Conservation (phyloP, 495 filamentous ascomycete genomes). For the Platismatia glauca region DNA sequence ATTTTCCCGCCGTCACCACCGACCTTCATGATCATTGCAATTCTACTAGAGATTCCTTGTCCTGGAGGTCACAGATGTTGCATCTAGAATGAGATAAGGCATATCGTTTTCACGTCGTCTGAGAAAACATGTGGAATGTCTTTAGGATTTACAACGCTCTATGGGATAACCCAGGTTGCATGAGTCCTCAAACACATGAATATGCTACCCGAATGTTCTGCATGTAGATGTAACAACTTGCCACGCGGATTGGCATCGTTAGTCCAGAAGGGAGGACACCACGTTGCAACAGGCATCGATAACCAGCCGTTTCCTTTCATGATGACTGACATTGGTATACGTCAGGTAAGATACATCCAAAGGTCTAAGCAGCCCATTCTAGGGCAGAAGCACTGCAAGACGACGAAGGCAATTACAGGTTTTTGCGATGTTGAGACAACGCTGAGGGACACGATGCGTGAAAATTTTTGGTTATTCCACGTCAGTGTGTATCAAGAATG, state of each 20-base stretch:
- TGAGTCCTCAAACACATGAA: neutral
- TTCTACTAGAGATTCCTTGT: neutral
- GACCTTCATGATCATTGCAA: neutral
- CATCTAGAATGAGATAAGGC: neutral
- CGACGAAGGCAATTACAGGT: neutral
- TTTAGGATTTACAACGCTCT: neutral
- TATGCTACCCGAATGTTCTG: neutral
- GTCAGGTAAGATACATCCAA: too few relatives aligned
- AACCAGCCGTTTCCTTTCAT: neutral
- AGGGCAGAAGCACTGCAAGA: neutral
- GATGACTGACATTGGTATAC: too few relatives aligned
- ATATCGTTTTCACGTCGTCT: neutral
- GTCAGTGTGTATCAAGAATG: constrained; percentile 41
- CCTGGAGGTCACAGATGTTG: neutral
- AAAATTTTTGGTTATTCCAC: neutral
- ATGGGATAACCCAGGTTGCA: neutral
- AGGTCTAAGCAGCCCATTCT: neutral
- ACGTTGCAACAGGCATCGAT: neutral
- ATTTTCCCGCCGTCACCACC: neutral
- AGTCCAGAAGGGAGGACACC: neutral
- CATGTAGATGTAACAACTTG: neutral
- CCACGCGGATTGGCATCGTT: neutral
- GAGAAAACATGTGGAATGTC: neutral
- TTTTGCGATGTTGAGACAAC: neutral
- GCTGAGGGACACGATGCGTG: neutral